Evolutionary conservation across 495 filamentous ascomycete species (phyloP), one percentile per base, ranked within the genome.

Genomic region (Talaromyces borbonicus): DNA sequence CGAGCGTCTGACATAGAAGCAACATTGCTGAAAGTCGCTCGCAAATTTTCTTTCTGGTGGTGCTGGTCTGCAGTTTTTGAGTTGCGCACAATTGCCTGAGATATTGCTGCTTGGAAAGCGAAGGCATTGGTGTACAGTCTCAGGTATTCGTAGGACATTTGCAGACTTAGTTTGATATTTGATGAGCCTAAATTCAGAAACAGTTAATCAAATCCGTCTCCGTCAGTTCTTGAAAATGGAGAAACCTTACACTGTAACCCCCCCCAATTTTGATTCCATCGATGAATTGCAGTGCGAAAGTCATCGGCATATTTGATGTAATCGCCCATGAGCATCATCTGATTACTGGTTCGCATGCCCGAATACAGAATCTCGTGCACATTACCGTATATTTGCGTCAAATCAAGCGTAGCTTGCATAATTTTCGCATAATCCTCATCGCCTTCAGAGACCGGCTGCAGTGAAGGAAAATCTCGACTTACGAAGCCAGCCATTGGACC

Each of bases 271-370:
- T 72, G 75, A 52, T 83, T 79, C 78, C 78, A 83, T 25, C 72
- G 70, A 47, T 75, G 60, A 11, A 83, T 80, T 8, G 72, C 73
- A 11, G 73, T 66, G 0, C 77, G 74, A 51, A 81, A 81, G 52
- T 83, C 79, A 56, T 83, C 79, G 19, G 79, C 76, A 54, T 79
- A 79, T 56, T 80, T 81, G 32, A 80, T 78, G 49, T 83, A 83
- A 48, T 79, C 71, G 4, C 78, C 78, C 59, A 74, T 77, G 15
- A 81, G 57, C 68, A 81, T 80, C 58, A 79, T 77, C 52, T 80
- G 73, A 53, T 75, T 78, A 48, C 77, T 78, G 26, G 75, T 73
- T 20, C 77, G 75, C 55, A 77, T 79, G 0, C 78, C 78, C 4
- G 79, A 78, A 49, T 83, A 83, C 8, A 81, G 61, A 7, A 83